phyloP scores from a whole-genome alignment of 1,284 basidiomycete genomes.

The Polyporus tsugae region DNA sequence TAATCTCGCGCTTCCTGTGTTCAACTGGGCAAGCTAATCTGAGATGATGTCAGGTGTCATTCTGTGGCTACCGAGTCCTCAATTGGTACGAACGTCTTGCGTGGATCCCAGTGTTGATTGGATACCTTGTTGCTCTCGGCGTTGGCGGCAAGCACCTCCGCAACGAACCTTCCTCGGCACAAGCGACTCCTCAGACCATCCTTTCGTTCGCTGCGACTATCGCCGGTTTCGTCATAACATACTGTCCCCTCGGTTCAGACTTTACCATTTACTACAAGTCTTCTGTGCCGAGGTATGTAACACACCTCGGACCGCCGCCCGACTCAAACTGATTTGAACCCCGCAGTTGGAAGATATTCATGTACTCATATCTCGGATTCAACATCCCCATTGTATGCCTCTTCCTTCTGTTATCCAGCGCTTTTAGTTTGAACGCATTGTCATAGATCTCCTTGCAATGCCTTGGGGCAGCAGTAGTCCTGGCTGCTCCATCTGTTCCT shows the following conservation, averaged over 20 bases:
- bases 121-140: constrained; percentile 80
- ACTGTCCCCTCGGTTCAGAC: constrained; percentile 72
- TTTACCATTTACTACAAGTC: constrained; percentile 75
- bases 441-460: constrained; percentile 68
- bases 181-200: constrained; percentile 61
- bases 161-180: constrained; percentile 49
- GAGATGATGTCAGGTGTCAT: constrained; percentile 62
- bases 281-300: constrained; percentile 59
- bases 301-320: neutral
- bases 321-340: neutral
- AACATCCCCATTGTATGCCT: constrained; percentile 68
- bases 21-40: neutral
- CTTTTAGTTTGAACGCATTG: neutral
- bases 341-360: constrained; percentile 72
- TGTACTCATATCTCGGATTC: constrained; percentile 79
- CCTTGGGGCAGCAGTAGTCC: constrained; percentile 78
- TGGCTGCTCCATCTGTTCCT: constrained; percentile 67
- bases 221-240: constrained; percentile 80
- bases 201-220: constrained; percentile 74
- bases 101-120: constrained; percentile 83
- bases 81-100: constrained; percentile 79
- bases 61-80: constrained; percentile 83
- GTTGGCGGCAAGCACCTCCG: constrained; percentile 74
- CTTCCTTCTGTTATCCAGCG: neutral
- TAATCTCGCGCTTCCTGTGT: neutral